Conservation (phyloP, 306 rosid species). For the Sphenostylis stenocarpa region DNA sequence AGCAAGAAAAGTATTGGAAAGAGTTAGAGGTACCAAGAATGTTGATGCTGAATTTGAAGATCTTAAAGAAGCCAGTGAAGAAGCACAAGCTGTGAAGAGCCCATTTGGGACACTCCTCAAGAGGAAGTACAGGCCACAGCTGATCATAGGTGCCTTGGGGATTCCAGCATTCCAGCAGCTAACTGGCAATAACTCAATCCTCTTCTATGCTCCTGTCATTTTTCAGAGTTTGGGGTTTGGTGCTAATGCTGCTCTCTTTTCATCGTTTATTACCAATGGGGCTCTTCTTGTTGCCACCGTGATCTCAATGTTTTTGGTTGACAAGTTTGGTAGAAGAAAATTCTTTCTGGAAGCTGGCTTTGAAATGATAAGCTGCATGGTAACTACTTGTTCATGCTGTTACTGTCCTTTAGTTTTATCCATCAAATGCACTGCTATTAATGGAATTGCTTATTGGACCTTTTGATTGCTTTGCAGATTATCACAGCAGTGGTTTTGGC, state of each 20-base stretch:
- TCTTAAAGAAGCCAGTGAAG: slow-evolving; percentile 79
- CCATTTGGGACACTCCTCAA: slow-evolving; percentile 70
- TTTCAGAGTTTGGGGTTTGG: slow-evolving; percentile 96
- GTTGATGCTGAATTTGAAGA: slow-evolving; percentile 90
- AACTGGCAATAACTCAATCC: slow-evolving; percentile 95
- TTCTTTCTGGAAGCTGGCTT: slow-evolving; percentile 92
- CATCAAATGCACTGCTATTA: slow-evolving; percentile 24
- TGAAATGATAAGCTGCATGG: slow-evolving; percentile 93
- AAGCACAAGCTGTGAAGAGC: slow-evolving; percentile 57
- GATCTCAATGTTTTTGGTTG: slow-evolving; percentile 80
- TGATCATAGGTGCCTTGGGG: slow-evolving; percentile 90
- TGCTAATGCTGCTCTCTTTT: slow-evolving; percentile 69
- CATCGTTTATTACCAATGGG: slow-evolving; percentile 78
- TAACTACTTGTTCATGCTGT: slow-evolving; percentile 29
- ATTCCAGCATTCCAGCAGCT: slow-evolving; percentile 96
- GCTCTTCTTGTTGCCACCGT: slow-evolving; percentile 81
- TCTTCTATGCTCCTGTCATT: slow-evolving; percentile 96
- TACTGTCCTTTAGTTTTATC: slow-evolving; percentile 35
- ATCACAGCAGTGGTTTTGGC: slow-evolving; percentile 68
- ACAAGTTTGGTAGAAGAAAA: slow-evolving; percentile 86
- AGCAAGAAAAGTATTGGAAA: slow-evolving; percentile 75
- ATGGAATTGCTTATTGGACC: not conserved
- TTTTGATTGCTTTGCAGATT: slow-evolving; percentile 48
- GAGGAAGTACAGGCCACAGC: slow-evolving; percentile 82
- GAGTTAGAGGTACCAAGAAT: slow-evolving; percentile 76